Conservation (phyloP, 1,284 basidiomycete species). For the Ustilago esculenta region DNA sequence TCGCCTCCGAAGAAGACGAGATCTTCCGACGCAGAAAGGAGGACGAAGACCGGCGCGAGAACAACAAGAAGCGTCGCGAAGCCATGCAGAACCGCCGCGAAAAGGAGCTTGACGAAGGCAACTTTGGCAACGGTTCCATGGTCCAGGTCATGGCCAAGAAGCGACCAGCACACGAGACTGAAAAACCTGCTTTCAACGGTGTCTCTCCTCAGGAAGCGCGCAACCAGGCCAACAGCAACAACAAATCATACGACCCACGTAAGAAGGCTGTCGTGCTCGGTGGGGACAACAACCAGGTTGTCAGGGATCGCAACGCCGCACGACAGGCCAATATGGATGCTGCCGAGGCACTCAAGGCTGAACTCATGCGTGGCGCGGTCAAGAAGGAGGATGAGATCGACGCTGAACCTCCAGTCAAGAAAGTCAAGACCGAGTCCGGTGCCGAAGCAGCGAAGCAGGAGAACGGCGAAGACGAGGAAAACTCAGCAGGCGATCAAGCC, state of each 20-base stretch:
- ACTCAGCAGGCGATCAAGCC: not conserved
- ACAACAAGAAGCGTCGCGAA: conserved; percentile 80
- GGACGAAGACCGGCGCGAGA: conserved; percentile 89
- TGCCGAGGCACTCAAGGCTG: conserved; percentile 90
- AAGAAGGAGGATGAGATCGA: conserved; percentile 67
- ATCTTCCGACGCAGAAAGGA: conserved; percentile 93
- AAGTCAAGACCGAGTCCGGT: conserved; percentile 33
- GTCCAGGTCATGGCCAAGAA: conserved; percentile 27
- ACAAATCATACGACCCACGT: conserved; percentile 42
- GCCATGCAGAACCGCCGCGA: conserved; percentile 68
- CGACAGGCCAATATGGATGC: conserved; percentile 95
- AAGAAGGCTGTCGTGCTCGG: conserved; percentile 53
- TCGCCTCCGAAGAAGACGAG: conserved; percentile 90
- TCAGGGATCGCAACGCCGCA: conserved; percentile 56
- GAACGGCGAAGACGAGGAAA: conserved; percentile 55
- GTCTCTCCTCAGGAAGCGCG: conserved; percentile 28
- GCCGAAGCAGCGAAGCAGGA: conserved; percentile 28
- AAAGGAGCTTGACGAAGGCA: conserved; percentile 40
- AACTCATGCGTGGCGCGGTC: conserved; percentile 74
- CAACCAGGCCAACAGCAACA: conserved; percentile 60
- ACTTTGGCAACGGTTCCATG: conserved; percentile 40
- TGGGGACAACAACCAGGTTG: conserved; percentile 58
- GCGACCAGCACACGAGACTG: conserved; percentile 31
- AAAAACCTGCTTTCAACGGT: conserved; percentile 48
- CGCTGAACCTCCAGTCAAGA: conserved; percentile 23